Evolutionary conservation across 148 eudicot genomes (phyloP), one percentile per base, ranked within the genome.

Genomic region (Salicornia ramosissima): DNA sequence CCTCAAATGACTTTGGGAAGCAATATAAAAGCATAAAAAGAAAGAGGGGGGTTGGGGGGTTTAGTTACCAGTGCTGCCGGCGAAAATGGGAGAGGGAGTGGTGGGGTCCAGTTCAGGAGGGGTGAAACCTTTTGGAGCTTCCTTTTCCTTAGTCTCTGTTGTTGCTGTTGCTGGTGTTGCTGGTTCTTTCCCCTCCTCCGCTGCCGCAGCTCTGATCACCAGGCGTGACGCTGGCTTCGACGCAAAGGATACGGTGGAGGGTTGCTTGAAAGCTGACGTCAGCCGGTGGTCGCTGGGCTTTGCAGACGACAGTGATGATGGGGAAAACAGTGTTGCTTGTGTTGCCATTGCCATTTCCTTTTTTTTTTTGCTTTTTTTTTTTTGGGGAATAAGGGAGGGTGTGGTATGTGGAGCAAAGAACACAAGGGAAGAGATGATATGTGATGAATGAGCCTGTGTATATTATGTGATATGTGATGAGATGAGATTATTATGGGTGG

Each of bases 71-170:
- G 99, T 94, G 85, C 96, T 88, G 6, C 97, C 99, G 0, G 82
- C 99, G 50, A 94, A 94, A 77, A 94, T 94, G 4, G 99, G 99
- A 2, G 97, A 90, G 1, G 97, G 99, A 7, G 88, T 88, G 81
- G 71, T 82, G 10, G 99, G 99, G 85, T 94, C 99, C 29, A 94
- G 78, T 11, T 87, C 80, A 0, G 99, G 99, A 9, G 97, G 97
- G 79, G 93, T 89, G 96, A 94, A 94, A 2, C 97, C 99, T 0
- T 59, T 89, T 10, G 80, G 79, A 4, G 72, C 62, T 10, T 76
- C 64, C 16, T 64, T 43, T 5, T 75, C 70, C 64, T 75, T 79
- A 11, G 74, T 63, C 5, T 80, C 86, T 3, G 75, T 80, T 0
- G 84, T 78, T 1, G 62, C 4, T 2, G 54, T 9, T 0, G 68